phyloP scores from a whole-genome alignment of 805 yeast species.

The Wickerhamiella spandovensis region DNA sequence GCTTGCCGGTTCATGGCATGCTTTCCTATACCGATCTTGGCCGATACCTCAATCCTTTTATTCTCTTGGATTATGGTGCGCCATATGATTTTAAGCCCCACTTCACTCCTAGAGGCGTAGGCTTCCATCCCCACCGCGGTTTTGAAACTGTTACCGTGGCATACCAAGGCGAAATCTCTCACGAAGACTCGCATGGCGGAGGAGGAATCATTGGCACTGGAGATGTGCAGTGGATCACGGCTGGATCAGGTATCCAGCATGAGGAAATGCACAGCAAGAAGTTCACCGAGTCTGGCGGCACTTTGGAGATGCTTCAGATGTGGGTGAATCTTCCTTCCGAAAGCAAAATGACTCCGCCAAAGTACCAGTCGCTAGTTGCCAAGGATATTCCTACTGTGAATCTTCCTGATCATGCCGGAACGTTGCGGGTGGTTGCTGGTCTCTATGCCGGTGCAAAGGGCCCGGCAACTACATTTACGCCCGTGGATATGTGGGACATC shows the following conservation, averaged over 20 bases:
- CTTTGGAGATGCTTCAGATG: constrained; percentile 58
- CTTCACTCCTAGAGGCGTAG: constrained; percentile 8
- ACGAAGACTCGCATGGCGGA: constrained; percentile 75
- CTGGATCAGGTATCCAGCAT: constrained; percentile 77
- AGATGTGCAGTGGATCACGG: constrained; percentile 85
- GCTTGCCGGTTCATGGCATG: constrained; percentile 6
- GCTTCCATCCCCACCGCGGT: constrained; percentile 60
- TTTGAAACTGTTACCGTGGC: constrained; percentile 63
- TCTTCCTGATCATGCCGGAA: constrained; percentile 33
- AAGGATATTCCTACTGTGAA: constrained; percentile 54
- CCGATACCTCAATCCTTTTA: constrained; percentile 6
- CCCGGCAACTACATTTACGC: constrained; percentile 69
- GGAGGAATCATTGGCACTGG: constrained; percentile 64
- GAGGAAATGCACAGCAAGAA: constrained; percentile 44
- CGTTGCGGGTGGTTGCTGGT: constrained; percentile 65
- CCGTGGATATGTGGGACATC: constrained; percentile 60
- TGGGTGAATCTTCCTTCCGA: constrained; percentile 74
- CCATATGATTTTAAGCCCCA: constrained; percentile 7
- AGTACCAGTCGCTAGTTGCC: constrained; percentile 61
- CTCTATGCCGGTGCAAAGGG: constrained; percentile 58
- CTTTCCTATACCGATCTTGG: constrained; percentile 8
- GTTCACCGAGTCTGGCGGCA: constrained; percentile 24
- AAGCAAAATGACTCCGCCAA: constrained; percentile 49
- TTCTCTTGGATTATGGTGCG: constrained; percentile 8
- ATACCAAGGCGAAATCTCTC: constrained; percentile 52